phyloP scores from a whole-genome alignment of 345 rosid species.

The Reutealis trisperma region DNA sequence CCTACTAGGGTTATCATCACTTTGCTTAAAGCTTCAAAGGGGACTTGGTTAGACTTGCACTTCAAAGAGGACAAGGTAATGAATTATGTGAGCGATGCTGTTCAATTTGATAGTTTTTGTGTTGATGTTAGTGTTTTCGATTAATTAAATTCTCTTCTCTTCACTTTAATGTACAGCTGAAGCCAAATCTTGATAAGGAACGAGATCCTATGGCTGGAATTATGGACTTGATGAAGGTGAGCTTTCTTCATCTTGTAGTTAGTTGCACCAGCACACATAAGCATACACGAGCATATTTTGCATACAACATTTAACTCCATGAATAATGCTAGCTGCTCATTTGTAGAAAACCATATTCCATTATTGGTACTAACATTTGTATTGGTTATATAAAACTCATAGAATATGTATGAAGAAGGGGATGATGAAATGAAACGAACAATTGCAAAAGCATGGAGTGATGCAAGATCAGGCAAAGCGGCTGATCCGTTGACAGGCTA shows the following conservation, averaged over 20 bases:
- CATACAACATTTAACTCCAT: neutral
- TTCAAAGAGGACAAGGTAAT: conserved; percentile 90
- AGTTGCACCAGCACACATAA: no score
- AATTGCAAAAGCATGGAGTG: conserved; percentile 98
- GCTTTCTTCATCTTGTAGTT: neutral
- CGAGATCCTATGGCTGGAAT: conserved; percentile 98
- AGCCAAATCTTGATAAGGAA: conserved; percentile 71
- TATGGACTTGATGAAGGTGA: conserved; percentile 94
- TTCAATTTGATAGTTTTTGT: neutral
- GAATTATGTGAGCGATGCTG: neutral
- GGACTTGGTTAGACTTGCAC: conserved; percentile 86
- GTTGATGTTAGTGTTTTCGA: neutral
- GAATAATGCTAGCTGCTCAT: no score
- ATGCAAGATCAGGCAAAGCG: conserved; percentile 90
- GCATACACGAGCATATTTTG: neutral
- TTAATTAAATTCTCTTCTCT: no score
- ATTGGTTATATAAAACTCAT: neutral
- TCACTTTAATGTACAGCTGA: conserved; percentile 47
- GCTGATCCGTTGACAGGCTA: conserved; percentile 65
- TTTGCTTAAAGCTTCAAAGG: conserved; percentile 71
- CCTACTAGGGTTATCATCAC: conserved; percentile 68
- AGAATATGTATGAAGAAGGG: conserved; percentile 97
- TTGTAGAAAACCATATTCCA: neutral
- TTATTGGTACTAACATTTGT: neutral
- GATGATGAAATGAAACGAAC: conserved; percentile 93